Percentiles rank a stretch among this genome's conserved stretches.
Evolutionary conservation across 495 filamentous ascomycete genomes (phyloP).

Genomic region (Hyaloscypha hepaticicola): DNA sequence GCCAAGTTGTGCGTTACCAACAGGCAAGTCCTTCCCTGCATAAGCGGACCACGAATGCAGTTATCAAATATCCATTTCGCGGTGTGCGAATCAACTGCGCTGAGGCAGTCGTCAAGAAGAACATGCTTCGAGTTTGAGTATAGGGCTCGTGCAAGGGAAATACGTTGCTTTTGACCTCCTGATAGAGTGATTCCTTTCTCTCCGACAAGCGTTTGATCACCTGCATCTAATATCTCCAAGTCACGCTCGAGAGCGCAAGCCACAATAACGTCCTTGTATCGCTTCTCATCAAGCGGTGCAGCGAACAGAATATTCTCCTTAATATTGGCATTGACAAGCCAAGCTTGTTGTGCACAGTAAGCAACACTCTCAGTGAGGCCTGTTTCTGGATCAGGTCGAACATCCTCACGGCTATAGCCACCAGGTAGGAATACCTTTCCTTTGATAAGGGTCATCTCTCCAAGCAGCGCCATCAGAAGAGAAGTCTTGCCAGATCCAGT

Average conservation of each 20-base stretch:
- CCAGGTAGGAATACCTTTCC: slow-evolving; percentile 84
- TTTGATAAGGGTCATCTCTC: slow-evolving; percentile 88
- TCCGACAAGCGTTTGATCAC: slow-evolving; percentile 91
- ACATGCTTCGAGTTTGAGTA: slow-evolving; percentile 91
- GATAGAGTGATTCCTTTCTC: slow-evolving; percentile 98
- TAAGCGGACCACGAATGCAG: slow-evolving; percentile 85
- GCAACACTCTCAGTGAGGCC: slow-evolving; percentile 88
- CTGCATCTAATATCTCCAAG: slow-evolving; percentile 85
- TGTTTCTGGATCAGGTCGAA: slow-evolving; percentile 78
- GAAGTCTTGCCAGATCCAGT: slow-evolving; percentile 96
- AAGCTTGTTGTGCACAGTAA: slow-evolving; percentile 97
- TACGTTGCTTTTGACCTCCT: slow-evolving; percentile 96
- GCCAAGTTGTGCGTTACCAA: slow-evolving; percentile 95
- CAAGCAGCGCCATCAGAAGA: slow-evolving; percentile 90
- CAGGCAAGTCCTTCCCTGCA: slow-evolving; percentile 87
- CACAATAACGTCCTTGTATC: slow-evolving; percentile 84
- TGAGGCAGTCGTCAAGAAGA: slow-evolving; percentile 92
- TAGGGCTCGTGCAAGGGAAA: slow-evolving; percentile 89
- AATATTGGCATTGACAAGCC: slow-evolving; percentile 95
- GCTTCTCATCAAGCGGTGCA: slow-evolving; percentile 72
- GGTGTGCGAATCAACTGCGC: slow-evolving; percentile 98
- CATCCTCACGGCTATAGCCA: slow-evolving; percentile 74
- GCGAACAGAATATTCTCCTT: slow-evolving; percentile 97
- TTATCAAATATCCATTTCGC: slow-evolving; percentile 98
- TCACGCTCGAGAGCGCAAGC: slow-evolving; percentile 95